Conservation (phyloP, 2,329 filamentous ascomycete species). For the Stromatinia cepivora region DNA sequence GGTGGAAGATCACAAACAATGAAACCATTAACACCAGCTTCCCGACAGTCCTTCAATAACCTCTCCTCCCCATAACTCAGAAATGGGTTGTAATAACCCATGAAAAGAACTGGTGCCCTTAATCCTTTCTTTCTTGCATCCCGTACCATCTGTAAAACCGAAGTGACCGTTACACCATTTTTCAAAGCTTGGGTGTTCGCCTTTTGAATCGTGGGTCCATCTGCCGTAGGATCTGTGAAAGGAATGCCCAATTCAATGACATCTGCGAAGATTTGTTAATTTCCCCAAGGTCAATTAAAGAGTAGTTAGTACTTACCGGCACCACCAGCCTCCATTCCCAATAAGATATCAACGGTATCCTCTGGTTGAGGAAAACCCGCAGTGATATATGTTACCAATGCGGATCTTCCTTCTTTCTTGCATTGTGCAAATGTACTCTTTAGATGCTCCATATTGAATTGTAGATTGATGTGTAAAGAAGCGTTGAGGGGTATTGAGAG, state of each 20-base stretch:
- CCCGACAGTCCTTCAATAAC: slow-evolving; percentile 79
- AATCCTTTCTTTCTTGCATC: slow-evolving; percentile 76
- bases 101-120: slow-evolving; percentile 80
- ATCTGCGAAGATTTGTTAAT: slow-evolving; percentile 54
- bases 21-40: slow-evolving; percentile 89
- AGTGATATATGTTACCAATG: slow-evolving; percentile 94
- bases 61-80: slow-evolving; percentile 91
- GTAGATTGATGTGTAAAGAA: slow-evolving; percentile 25
- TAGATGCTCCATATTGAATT: slow-evolving; percentile 47
- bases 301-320: slow-evolving; percentile 59
- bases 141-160: slow-evolving; percentile 79
- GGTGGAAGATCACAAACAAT: slow-evolving; percentile 95
- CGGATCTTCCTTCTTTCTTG: slow-evolving; percentile 54
- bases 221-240: slow-evolving; percentile 97
- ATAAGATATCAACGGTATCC: slow-evolving; percentile 78
- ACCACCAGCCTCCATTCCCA: slow-evolving; percentile 90
- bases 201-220: slow-evolving; percentile 95
- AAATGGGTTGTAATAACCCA: slow-evolving; percentile 99
- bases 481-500: not conserved
- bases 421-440: slow-evolving; percentile 58
- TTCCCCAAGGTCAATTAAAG: not conserved
- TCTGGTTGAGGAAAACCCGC: slow-evolving; percentile 85
- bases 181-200: slow-evolving; percentile 87
- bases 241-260: slow-evolving; percentile 94
- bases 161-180: slow-evolving; percentile 83